Evolutionary conservation across 169 alveolate genomes (phyloP), one percentile per base, ranked within the genome.

Genomic region (Plasmodium vinckei): DNA sequence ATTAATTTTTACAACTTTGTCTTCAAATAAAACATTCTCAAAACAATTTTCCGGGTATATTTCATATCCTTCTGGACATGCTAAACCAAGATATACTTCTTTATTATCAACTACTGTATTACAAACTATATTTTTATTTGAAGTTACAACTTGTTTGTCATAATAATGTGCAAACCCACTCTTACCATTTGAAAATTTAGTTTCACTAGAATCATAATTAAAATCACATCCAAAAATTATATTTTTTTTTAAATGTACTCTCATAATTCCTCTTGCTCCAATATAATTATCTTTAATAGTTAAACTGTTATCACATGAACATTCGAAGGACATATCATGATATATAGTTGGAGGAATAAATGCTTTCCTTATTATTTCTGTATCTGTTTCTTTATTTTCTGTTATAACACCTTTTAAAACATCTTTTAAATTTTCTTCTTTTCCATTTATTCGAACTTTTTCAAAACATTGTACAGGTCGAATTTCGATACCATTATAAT

Each of bases 261-360:
- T 64, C 88, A 75, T 75, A 21, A 75, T 75, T 9, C 88, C 88
- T 69, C 77, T 61, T 49, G 57, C 9, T 4, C 88, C 88, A 9
- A 75, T 75, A 1, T 1, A 5, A 42, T 57, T 42, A 1, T 61
- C 61, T 67, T 56, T 17, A 75, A 75, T 63, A 0, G 77, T 75
- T 13, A 75, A 44, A 57, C 88, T 75, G 15, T 75, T 75, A 57
- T 75, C 88, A 63, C 88, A 75, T 27, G 88, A 27, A 42, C 88
- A 75, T 56, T 75, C 88, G 5, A 75, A 63, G 49, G 49, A 17
- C 39, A 57, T 13, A 75, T 75, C 73, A 25, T 12, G 51, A 13
- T 46, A 61, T 21, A 75, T 75, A 1, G 75, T 47, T 9, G 88
- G 88, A 5, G 88, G 75, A 13, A 75, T 75, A 23, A 75, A 75